phyloP scores from a whole-genome alignment of 164 flowering plant genomes.

The Protea cynaroides region DNA sequence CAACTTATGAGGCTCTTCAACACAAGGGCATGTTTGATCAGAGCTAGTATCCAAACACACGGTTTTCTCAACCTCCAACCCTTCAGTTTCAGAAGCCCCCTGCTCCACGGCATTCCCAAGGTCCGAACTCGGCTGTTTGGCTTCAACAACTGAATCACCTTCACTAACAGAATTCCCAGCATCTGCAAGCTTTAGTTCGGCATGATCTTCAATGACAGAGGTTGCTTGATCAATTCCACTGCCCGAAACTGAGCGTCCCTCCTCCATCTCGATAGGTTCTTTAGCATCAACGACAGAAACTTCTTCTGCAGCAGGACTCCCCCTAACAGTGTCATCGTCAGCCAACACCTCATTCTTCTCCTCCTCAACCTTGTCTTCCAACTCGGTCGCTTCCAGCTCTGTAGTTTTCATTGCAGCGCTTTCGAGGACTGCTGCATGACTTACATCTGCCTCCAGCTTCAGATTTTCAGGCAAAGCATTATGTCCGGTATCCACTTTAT shows the following conservation, averaged over 20 bases:
- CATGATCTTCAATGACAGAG: slow-evolving; percentile 12
- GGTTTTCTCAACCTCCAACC: slow-evolving; percentile 16
- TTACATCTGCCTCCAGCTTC: slow-evolving; percentile 5
- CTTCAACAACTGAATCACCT: slow-evolving; percentile 26
- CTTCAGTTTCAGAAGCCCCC: slow-evolving; percentile 16
- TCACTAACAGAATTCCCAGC: slow-evolving; percentile 4
- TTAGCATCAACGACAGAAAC: slow-evolving; percentile 4
- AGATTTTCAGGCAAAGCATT: slow-evolving; percentile 9
- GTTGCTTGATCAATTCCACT: slow-evolving; percentile 10
- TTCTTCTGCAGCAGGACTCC: not conserved
- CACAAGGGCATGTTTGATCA: slow-evolving; percentile 11
- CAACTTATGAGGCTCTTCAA: slow-evolving; percentile 12
- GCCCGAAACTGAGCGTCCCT: slow-evolving; percentile 7
- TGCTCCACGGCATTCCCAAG: slow-evolving; percentile 23
- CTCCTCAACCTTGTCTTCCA: slow-evolving; percentile 7
- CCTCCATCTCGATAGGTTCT: slow-evolving; percentile 1
- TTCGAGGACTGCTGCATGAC: not conserved
- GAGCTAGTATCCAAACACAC: slow-evolving; percentile 20
- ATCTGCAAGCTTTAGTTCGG: slow-evolving; percentile 10
- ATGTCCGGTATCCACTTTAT: not conserved
- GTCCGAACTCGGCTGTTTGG: slow-evolving; percentile 11
- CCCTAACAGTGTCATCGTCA: not conserved
- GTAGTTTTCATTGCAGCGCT: slow-evolving; percentile 7
- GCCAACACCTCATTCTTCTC: slow-evolving; percentile 14
- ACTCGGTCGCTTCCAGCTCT: slow-evolving; percentile 7